phyloP scores from a whole-genome alignment of 192 early-diverging fungal genomes.

The Podila minutissima region DNA sequence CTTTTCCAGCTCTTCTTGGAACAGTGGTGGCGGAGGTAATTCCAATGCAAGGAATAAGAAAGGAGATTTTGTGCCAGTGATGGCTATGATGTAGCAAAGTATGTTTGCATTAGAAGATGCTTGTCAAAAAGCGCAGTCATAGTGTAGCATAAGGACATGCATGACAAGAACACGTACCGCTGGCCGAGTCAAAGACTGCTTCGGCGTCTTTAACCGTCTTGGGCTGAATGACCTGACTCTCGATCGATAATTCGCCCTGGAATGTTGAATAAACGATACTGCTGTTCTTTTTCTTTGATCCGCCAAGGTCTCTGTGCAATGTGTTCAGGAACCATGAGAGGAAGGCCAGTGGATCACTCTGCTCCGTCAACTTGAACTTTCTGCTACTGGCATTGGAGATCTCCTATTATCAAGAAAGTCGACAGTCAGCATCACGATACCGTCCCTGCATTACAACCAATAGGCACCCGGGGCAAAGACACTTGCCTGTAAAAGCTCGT shows the following conservation, averaged over 20 bases:
- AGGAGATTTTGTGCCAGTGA: constrained; percentile 65
- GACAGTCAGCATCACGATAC: neutral
- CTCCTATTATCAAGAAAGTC: constrained; percentile 58
- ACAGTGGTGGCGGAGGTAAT: constrained; percentile 90
- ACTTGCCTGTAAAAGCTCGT: constrained; percentile 88
- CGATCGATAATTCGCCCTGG: constrained; percentile 85
- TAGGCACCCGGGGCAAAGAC: too few species aligned
- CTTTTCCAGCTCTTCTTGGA: constrained; percentile 83
- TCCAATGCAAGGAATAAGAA: constrained; percentile 92
- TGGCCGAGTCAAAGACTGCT: constrained; percentile 51
- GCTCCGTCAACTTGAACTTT: constrained; percentile 80
- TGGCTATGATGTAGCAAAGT: constrained; percentile 51
- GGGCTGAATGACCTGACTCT: constrained; percentile 68
- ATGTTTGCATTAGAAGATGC: constrained; percentile 20
- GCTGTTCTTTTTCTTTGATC: constrained; percentile 74
- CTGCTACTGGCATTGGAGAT: constrained; percentile 83
- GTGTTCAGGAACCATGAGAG: constrained; percentile 93
- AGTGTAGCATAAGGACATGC: neutral
- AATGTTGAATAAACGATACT: constrained; percentile 87
- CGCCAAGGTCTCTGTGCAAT: constrained; percentile 87
- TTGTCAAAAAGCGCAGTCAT: neutral
- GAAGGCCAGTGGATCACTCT: constrained; percentile 89
- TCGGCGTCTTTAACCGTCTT: constrained; percentile 54
- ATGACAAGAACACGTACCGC: constrained; percentile 27
- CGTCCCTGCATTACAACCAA: too few species aligned